These are phyloP conservation scores for Melaleuca alternifolia DNA, from an alignment of 345 rosid species.

Conservation along the genomic window DNA sequence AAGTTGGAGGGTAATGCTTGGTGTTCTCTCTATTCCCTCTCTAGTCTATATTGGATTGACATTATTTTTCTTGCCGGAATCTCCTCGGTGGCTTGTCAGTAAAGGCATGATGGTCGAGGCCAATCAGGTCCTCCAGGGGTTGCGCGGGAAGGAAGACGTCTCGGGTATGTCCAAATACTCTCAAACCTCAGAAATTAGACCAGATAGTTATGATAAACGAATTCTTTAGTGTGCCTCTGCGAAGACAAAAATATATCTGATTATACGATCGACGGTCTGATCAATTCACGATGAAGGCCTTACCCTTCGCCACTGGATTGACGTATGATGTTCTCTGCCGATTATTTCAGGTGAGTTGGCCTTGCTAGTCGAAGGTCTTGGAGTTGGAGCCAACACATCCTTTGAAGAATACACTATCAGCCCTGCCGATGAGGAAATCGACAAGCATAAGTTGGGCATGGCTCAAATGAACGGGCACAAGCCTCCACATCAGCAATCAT, in stretches of 20 bases:
- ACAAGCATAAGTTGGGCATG: neutral
- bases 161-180: conserved; percentile 8
- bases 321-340: neutral
- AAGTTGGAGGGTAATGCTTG: conserved; percentile 43
- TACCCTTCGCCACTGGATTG: neutral
- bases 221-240: neutral
- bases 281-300: neutral
- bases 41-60: conserved; percentile 10
- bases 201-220: neutral
- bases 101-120: conserved; percentile 33
- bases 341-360: conserved; percentile 29
- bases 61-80: conserved; percentile 30
- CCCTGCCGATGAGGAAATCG: conserved; percentile 8
- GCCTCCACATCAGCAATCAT: conserved; percentile 15
- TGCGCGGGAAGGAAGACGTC: conserved; percentile 33
- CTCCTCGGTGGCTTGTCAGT: conserved; percentile 41
- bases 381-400: conserved; percentile 15
- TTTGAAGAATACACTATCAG: conserved; percentile 25
- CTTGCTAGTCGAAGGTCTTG: conserved; percentile 36
- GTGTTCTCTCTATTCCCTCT: conserved; percentile 31
- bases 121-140: conserved; percentile 16
- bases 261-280: neutral
- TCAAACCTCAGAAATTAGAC: neutral
- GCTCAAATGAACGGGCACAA: conserved; percentile 5
- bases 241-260: neutral